Evolutionary conservation across 176 grass and related monocot species (phyloP), one percentile per base, ranked within the genome.

Genomic region (Eragrostis curvula): DNA sequence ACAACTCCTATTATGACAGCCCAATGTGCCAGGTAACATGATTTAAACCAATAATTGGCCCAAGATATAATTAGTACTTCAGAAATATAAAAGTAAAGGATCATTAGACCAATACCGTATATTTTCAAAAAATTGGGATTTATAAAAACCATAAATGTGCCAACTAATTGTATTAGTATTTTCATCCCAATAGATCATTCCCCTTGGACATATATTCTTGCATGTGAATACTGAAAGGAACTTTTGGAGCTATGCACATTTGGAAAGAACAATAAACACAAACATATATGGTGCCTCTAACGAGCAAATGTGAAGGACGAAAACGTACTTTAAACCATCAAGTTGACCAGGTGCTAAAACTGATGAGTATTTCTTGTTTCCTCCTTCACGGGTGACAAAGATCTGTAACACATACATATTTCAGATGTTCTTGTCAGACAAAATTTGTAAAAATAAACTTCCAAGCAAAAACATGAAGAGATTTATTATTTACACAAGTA

Each of bases 321-420:
- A 15, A 39, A 53, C 32, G 70, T 89, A 98, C 96, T 98, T 90
- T 80, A 98, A 81, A 78, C 88, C 88, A 78, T 95, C 92, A 77
- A 86, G 92, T 52, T 86, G 90, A 20, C 92, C 96, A 79, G 92
- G 92, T 77, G 92, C 84, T 85, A 98, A 91, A 87, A 98, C 92
- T 74, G 92, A 98, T 21, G 88, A 91, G 23, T 91, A 98, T 51
- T 89, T 95, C 82, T 91, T 98, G 53, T 81, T 94, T 75, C 90
- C 92, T 79, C 92, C 95, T 77, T 88, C 93, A 84, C 96, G 81
- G 62, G 88, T 85, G 71, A 95, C 80, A 82, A 98, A 98, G 61
- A 95, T 98, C 92, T 98, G 84, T 42, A 88, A 71, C 62, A 12
- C 65, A 75, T 30, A 69, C 36, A 36, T 78, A 47, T 69, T 55